Evolutionary conservation across 441 rosid species (phyloP).

Genomic region (Erodium texanum): DNA sequence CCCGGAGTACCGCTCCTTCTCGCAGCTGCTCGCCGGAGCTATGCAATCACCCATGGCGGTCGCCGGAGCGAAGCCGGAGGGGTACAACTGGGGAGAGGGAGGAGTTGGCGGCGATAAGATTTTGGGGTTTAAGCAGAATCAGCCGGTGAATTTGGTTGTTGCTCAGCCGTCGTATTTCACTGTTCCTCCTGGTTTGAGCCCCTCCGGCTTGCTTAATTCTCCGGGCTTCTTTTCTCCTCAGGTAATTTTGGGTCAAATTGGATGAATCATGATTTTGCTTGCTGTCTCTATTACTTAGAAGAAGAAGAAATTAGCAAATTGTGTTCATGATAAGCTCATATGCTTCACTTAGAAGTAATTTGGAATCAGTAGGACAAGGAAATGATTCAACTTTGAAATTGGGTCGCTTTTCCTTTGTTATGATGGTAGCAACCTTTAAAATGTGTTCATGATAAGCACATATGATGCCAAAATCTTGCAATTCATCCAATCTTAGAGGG

Average conservation of each 20-base stretch:
- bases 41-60: background rate
- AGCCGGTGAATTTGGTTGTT: background rate
- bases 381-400: background rate
- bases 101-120: too few species aligned
- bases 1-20: slow-evolving; percentile 2
- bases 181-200: background rate
- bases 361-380: background rate
- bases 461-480: too few species aligned
- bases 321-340: background rate
- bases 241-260: background rate
- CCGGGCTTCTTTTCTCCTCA: background rate
- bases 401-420: background rate
- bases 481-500: too few species aligned
- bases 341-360: background rate
- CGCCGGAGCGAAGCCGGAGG: too few species aligned
- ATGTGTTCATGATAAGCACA: background rate
- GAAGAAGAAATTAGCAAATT: too few species aligned
- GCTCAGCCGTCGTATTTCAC: background rate
- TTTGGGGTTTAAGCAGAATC: too few species aligned
- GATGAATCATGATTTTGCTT: background rate
- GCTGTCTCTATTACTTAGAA: too few species aligned
- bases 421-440: background rate
- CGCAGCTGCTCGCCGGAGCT: slow-evolving; percentile 5
- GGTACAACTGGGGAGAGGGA: too few species aligned
- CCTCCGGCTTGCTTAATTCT: background rate